A percentile compares a stretch with the other conserved stretches of the same genome.
These are phyloP conservation scores for Marasmius oreades DNA, from an alignment of 1,284 basidiomycete genomes.

Conservation along the genomic window DNA sequence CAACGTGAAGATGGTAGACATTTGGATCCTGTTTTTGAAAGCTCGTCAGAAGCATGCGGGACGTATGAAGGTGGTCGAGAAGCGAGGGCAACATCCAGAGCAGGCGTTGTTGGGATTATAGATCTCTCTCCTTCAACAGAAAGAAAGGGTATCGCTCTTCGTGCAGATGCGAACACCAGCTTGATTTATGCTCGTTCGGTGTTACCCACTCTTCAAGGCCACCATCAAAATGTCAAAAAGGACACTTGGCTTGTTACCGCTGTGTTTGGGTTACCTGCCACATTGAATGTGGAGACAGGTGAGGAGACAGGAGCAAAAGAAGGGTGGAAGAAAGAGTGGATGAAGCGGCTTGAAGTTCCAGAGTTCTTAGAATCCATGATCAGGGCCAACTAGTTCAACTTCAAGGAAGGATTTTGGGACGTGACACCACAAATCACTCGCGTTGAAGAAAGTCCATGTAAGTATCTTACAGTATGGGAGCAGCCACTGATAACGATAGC, in stretches of 20 bases:
- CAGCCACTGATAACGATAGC: neutral
- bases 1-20: slow-evolving; percentile 62
- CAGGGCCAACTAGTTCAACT: too few relatives aligned
- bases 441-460: neutral
- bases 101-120: slow-evolving; percentile 61
- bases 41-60: slow-evolving; percentile 41
- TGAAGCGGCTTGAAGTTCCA: slow-evolving; percentile 46
- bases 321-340: slow-evolving; percentile 55
- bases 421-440: too few relatives aligned
- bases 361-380: slow-evolving; percentile 4
- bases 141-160: slow-evolving; percentile 45
- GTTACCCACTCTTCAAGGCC: slow-evolving; percentile 58
- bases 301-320: slow-evolving; percentile 35
- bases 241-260: slow-evolving; percentile 65
- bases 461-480: neutral
- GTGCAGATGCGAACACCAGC: slow-evolving; percentile 73
- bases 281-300: slow-evolving; percentile 17
- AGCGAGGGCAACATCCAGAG: slow-evolving; percentile 54
- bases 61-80: slow-evolving; percentile 39
- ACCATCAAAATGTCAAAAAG: slow-evolving; percentile 36
- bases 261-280: slow-evolving; percentile 60
- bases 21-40: slow-evolving; percentile 38
- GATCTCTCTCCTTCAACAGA: slow-evolving; percentile 37
- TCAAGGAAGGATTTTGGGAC: too few relatives aligned
- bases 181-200: slow-evolving; percentile 67